Percentiles rank a stretch among this genome's conserved stretches.
These are phyloP conservation scores for Fistulifera pelliculosa DNA, from an alignment of 108 stramenopile genomes.

Conservation along the genomic window DNA sequence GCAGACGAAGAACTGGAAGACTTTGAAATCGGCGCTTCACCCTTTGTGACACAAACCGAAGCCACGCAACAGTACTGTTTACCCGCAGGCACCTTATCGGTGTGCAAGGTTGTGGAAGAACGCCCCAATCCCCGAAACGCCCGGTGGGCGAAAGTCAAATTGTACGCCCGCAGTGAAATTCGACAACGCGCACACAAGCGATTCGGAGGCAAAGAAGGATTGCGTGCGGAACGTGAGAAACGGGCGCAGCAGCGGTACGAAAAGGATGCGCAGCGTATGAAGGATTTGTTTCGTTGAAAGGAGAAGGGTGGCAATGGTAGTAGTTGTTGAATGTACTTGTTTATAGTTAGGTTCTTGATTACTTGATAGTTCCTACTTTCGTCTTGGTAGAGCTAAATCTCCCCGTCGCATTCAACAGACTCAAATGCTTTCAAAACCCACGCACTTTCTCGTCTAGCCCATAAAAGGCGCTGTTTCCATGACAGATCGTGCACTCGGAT, in stretches of 20 bases:
- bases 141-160: conserved; percentile 61
- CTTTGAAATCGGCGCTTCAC: conserved; percentile 60
- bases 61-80: conserved; percentile 63
- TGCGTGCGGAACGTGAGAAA: conserved; percentile 55
- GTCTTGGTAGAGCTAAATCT: no score
- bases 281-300: conserved; percentile 1
- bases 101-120: conserved; percentile 48
- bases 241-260: conserved; percentile 56
- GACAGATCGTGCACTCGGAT: conserved; percentile 69
- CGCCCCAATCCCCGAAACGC: conserved; percentile 59
- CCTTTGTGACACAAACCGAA: conserved; percentile 60
- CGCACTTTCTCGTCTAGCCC: no score
- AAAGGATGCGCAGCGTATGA: not conserved
- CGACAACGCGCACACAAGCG: conserved; percentile 53
- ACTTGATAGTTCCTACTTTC: no score
- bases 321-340: no score
- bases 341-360: no score
- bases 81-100: conserved; percentile 71
- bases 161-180: conserved; percentile 59
- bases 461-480: conserved; percentile 39
- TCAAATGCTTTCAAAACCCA: no score
- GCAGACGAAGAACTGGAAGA: not conserved
- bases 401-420: no score
- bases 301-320: no score
- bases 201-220: conserved; percentile 62